Conservation (phyloP, 1,139 yeast species). For the Candida frijolesensis region DNA sequence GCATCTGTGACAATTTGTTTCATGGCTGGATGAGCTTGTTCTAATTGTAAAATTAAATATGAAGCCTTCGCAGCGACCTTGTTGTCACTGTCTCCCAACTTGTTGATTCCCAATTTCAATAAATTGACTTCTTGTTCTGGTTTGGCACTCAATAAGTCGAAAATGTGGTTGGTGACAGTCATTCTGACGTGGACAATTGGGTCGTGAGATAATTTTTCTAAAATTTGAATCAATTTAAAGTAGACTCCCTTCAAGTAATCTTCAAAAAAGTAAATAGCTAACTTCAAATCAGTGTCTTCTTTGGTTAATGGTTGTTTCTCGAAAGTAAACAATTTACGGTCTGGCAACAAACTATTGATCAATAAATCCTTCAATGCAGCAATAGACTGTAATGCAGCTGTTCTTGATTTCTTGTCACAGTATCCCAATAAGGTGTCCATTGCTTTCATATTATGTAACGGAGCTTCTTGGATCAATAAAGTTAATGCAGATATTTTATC, state of each 20-base stretch:
- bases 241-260: slow-evolving; percentile 80
- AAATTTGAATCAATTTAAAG: slow-evolving; percentile 67
- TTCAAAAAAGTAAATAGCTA: slow-evolving; percentile 83
- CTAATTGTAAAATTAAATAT: slow-evolving; percentile 73
- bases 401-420: slow-evolving; percentile 90
- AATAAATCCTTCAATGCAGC: slow-evolving; percentile 89
- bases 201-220: slow-evolving; percentile 82
- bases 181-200: slow-evolving; percentile 89
- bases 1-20: slow-evolving; percentile 76
- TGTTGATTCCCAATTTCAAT: slow-evolving; percentile 85
- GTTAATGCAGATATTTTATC: slow-evolving; percentile 97
- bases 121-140: slow-evolving; percentile 97
- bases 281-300: slow-evolving; percentile 46
- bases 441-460: slow-evolving; percentile 84
- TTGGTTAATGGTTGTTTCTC: slow-evolving; percentile 70
- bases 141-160: slow-evolving; percentile 77
- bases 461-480: slow-evolving; percentile 90
- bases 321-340: slow-evolving; percentile 78
- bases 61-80: slow-evolving; percentile 91
- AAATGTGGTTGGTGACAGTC: slow-evolving; percentile 73
- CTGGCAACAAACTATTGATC: slow-evolving; percentile 77
- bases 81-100: slow-evolving; percentile 89
- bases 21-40: slow-evolving; percentile 97
- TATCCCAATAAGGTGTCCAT: slow-evolving; percentile 74
- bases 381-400: slow-evolving; percentile 88